Evolutionary conservation across 306 rosid species (phyloP).

Genomic region (Fagus sylvatica): DNA sequence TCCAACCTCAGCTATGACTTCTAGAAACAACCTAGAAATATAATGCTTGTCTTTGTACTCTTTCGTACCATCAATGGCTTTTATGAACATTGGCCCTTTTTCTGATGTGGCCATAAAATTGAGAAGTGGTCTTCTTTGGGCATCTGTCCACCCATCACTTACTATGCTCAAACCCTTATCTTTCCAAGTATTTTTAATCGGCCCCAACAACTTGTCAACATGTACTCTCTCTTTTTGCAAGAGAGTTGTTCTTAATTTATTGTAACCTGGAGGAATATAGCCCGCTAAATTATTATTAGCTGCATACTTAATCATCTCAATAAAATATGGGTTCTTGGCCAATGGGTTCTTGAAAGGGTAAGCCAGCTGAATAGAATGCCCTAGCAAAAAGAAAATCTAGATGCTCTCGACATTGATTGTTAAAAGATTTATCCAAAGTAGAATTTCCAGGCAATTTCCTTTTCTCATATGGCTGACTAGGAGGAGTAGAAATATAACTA

Average conservation of each 20-base stretch:
- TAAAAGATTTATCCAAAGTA: neutral
- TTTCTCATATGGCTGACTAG: too few relatives aligned
- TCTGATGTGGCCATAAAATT: neutral
- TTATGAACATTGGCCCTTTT: neutral
- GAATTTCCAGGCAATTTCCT: too few relatives aligned
- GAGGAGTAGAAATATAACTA: too few relatives aligned
- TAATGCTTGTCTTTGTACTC: neutral
- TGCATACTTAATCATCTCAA: neutral
- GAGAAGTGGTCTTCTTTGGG: neutral
- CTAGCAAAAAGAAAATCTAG: neutral
- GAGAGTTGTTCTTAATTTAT: too few relatives aligned
- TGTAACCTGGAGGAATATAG: too few relatives aligned
- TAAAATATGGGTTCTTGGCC: neutral
- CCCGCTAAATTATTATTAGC: neutral
- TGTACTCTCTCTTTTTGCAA: neutral
- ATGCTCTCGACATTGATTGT: neutral
- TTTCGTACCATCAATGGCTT: neutral
- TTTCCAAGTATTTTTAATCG: neutral
- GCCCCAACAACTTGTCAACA: neutral
- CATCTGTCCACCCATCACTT: neutral
- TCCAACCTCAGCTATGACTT: slow-evolving; percentile 1
- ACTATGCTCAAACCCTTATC: neutral
- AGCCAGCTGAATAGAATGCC: neutral
- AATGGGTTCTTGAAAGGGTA: neutral
- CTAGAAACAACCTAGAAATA: neutral